Conservation (phyloP, 352 stramenopile genomes). For the Phytophthora meadii region DNA sequence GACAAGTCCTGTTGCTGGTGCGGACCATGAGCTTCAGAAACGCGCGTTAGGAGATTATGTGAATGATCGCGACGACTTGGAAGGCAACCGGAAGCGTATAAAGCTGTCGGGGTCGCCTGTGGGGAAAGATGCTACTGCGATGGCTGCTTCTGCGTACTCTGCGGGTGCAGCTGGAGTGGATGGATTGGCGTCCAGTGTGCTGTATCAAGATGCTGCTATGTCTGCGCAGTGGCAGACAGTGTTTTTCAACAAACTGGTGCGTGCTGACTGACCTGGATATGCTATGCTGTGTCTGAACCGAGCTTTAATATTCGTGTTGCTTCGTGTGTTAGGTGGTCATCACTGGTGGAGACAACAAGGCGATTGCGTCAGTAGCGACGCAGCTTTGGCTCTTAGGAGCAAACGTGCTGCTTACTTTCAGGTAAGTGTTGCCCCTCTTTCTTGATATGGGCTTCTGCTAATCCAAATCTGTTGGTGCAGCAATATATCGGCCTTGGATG, state of each 20-base stretch:
- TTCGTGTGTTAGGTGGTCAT: constrained; percentile 57
- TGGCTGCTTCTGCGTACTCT: constrained; percentile 29
- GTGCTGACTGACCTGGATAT: not conserved
- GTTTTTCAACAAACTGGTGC: constrained; percentile 68
- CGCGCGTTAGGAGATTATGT: constrained; percentile 41
- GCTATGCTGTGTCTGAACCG: not conserved
- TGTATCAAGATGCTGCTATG: constrained; percentile 35
- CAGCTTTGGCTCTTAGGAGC: constrained; percentile 74
- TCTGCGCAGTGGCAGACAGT: constrained; percentile 44
- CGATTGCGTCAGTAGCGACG: constrained; percentile 54
- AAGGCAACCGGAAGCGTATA: constrained; percentile 34
- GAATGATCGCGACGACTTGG: constrained; percentile 25
- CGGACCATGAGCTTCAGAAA: constrained; percentile 36
- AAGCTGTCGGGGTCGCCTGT: constrained; percentile 15
- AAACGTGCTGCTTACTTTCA: constrained; percentile 72
- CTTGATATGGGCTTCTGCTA: not conserved
- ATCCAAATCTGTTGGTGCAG: constrained; percentile 27
- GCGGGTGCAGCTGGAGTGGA: constrained; percentile 20
- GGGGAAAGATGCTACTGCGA: constrained; percentile 11
- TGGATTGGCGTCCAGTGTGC: constrained; percentile 16
- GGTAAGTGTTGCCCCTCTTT: constrained; percentile 37
- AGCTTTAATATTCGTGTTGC: constrained; percentile 2
- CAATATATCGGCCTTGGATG: constrained; percentile 48
- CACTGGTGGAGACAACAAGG: constrained; percentile 61
- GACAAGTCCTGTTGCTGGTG: constrained; percentile 8